A percentile compares a stretch with the other conserved stretches of the same genome.
Conservation (phyloP, 768 basidiomycete genomes). For the Mycena crocata region DNA sequence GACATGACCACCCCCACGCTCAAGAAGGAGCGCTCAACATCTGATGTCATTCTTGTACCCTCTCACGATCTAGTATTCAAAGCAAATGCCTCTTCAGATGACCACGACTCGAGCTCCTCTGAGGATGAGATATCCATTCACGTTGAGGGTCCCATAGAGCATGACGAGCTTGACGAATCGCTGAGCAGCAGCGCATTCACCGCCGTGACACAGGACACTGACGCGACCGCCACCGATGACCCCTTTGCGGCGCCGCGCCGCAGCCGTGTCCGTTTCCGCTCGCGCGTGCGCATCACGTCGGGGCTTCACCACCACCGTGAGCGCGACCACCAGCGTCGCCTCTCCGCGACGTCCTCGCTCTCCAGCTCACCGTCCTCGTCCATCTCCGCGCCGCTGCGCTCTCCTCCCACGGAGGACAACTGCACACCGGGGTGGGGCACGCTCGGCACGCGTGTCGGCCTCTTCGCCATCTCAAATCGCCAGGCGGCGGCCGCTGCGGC, state of each 20-base stretch:
- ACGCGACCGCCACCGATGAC: constrained; percentile 15
- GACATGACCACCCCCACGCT: background rate
- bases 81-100: background rate
- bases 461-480: constrained; percentile 47
- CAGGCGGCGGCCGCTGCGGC: constrained; percentile 23
- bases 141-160: constrained; percentile 10
- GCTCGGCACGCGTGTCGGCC: constrained; percentile 65
- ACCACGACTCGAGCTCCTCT: background rate
- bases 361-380: constrained; percentile 82
- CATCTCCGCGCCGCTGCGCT: constrained; percentile 82
- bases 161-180: constrained; percentile 17
- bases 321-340: constrained; percentile 21
- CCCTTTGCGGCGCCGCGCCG: constrained; percentile 28
- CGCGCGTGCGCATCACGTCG: constrained; percentile 67
- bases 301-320: constrained; percentile 52
- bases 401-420: constrained; percentile 57
- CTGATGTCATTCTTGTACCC: background rate
- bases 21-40: background rate
- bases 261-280: constrained; percentile 59
- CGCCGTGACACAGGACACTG: background rate
- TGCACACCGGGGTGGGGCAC: constrained; percentile 68
- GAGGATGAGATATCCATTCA: constrained; percentile 26
- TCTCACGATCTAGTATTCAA: background rate
- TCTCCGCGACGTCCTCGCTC: constrained; percentile 52
- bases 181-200: constrained; percentile 30